Percentiles rank a stretch among this genome's conserved stretches.
These are phyloP conservation scores for Fusarium sp. DNA, from an alignment of 2,329 filamentous ascomycete genomes.

Conservation along the genomic window DNA sequence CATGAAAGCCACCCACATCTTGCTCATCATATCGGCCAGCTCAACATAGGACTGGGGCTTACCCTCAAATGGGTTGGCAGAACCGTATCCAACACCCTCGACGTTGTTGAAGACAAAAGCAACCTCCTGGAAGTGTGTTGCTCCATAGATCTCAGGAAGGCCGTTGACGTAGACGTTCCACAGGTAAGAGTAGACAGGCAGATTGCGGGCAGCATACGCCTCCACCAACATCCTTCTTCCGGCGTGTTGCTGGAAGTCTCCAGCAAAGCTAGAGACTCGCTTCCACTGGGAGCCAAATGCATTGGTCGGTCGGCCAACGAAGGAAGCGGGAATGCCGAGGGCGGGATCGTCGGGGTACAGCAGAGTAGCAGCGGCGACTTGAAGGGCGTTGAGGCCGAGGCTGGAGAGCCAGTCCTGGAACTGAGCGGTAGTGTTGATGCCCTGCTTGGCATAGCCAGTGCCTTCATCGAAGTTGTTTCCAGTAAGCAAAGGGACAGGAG, in stretches of 20 bases:
- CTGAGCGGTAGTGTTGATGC: conserved; percentile 64
- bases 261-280: conserved; percentile 61
- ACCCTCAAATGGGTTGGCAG: conserved; percentile 50
- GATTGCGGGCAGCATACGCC: conserved; percentile 57
- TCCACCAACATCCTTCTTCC: conserved; percentile 62
- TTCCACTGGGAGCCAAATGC: conserved; percentile 60
- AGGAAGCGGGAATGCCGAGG: conserved; percentile 57
- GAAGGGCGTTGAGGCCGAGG: conserved; percentile 35
- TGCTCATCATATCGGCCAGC: conserved; percentile 58
- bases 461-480: conserved; percentile 74
- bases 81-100: conserved; percentile 52
- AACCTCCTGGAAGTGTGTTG: conserved; percentile 42
- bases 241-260: conserved; percentile 65
- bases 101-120: conserved; percentile 53
- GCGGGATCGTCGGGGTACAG: conserved; percentile 61
- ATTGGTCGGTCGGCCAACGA: conserved; percentile 45
- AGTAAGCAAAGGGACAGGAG: conserved; percentile 68
- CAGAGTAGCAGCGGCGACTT: conserved; percentile 45
- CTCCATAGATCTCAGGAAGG: conserved; percentile 50
- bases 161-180: conserved; percentile 60
- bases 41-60: conserved; percentile 49
- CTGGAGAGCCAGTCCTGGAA: conserved; percentile 49
- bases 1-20: conserved; percentile 61
- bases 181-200: conserved; percentile 61
- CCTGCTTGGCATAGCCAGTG: conserved; percentile 60